Evolutionary conservation across 2,329 filamentous ascomycete species (phyloP), one percentile per base, ranked within the genome.

Genomic region (Grosmannia serpens): DNA sequence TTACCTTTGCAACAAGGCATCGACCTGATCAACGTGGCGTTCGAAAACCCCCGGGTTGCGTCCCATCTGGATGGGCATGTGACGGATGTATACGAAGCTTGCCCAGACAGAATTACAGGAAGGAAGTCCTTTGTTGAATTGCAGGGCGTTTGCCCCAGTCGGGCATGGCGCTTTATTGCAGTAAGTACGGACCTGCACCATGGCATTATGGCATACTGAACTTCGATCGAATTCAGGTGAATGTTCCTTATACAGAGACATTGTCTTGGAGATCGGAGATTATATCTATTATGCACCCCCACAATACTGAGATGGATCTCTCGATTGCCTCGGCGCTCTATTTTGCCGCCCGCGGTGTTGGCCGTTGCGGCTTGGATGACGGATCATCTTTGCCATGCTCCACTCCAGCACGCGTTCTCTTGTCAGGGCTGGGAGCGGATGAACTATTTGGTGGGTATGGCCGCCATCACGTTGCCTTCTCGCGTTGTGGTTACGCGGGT

Each of bases 241-340:
- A 99, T 67, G 77, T 99, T 31, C 88, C 92, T 0, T 96, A 92
- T 68, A 68, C 76, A 7, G 88, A 95, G 65, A 88, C 86, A 0
- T 68, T 85, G 50, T 76, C 78, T 2, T 88, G 95, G 65, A 83
- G 89, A 61, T 67, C 78, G 3, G 79, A 78, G 29, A 81, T 99
- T 24, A 80, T 91, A 44, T 79, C 82, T 2, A 76, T 99, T 22
- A 96, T 99, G 70, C 79, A 87, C 64, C 94, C 94, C 0, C 94
- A 99, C 71, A 92, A 96, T 64, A 99, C 94, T 0, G 94, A 99
- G 71, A 99, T 99, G 94, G 94, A 99, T 67, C 77, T 99, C 1
- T 99, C 94, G 4, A 99, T 99, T 65, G 88, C 89, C 0, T 87
- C 82, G 65, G 94, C 94, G 0, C 77, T 99, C n/a, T 97, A 96